Evolutionary conservation across 2,329 filamentous ascomycete genomes (phyloP).

Genomic region (Talaromyces marneffei): DNA sequence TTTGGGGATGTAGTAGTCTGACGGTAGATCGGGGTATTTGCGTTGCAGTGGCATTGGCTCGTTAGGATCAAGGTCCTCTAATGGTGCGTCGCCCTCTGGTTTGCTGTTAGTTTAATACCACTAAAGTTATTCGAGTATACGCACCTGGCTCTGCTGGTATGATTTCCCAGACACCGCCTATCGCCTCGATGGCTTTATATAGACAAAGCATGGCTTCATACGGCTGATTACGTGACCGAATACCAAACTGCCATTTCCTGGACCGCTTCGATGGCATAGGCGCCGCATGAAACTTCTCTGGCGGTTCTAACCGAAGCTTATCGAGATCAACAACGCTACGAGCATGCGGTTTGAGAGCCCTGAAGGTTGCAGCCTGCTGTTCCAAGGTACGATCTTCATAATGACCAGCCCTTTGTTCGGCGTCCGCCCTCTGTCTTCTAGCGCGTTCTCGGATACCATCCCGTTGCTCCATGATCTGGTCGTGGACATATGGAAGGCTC

Average conservation of each 20-base stretch:
- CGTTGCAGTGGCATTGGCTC: constrained; percentile 36
- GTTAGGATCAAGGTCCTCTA: constrained; percentile 26
- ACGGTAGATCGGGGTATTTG: constrained; percentile 40
- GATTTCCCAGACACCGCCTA: constrained; percentile 81
- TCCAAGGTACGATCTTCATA: constrained; percentile 44
- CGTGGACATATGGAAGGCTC: constrained; percentile 84
- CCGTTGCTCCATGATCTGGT: constrained; percentile 71
- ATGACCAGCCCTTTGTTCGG: constrained; percentile 17
- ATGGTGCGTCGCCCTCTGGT: constrained; percentile 20
- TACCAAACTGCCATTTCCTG: constrained; percentile 96
- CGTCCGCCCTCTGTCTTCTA: constrained; percentile 44
- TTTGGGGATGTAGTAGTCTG: constrained; percentile 76
- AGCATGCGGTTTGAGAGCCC: constrained; percentile 79
- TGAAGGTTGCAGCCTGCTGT: constrained; percentile 74
- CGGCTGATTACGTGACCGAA: constrained; percentile 86
- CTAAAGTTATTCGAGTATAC: background rate
- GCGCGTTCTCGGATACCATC: constrained; percentile 26
- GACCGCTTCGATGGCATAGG: constrained; percentile 53
- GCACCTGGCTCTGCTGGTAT: constrained; percentile 39
- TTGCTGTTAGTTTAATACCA: background rate
- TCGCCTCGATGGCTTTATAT: constrained; percentile 80
- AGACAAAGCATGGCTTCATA: constrained; percentile 93
- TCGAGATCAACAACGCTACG: constrained; percentile 65
- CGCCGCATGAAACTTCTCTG: constrained; percentile 47
- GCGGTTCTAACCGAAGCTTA: constrained; percentile 51